Base-by-base conservation (phyloP, 768 basidiomycete genomes). In the Hygrophoropsis aurantiaca region DNA sequence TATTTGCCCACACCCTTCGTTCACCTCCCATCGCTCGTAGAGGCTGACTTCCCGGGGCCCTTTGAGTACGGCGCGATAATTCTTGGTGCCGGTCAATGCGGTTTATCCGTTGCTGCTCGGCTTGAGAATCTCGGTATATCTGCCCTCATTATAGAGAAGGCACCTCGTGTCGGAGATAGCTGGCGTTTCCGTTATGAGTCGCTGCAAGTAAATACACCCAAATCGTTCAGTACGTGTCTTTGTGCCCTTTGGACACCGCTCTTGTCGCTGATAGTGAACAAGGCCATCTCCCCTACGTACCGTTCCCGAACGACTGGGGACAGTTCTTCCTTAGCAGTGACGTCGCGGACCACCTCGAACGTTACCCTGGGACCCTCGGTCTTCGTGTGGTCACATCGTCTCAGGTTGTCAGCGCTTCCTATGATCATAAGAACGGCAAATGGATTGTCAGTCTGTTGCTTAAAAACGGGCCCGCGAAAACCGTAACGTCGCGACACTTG, bases 131-230 rank as follows among this genome's bases (percentile, higher is more conserved):
- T 84, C 7, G 78, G 69, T 32, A 61, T 83, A 10, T 56, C 67
- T 11, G 64, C 69, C 8, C 66, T 87, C 7, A 65, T 90, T 11
- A 68, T 90, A 39, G 89, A 92, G 59, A 80, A 75, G 61, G 75
- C 82, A 42, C 49, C 58, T 10, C 65, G 77, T 16, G 73, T 86
- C 20, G 85, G 86, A 0, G 77, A 86, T 57, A 78, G 77, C 41
- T 87, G 84, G 85, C 68, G 84, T 47, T 69, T 74, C 30, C 70
- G 87, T 30, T 88, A 89, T 58, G 77, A 84, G 45, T 75, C 82
- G 9, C 64, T 87, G 32, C 40, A 52, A 20, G 43, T 39, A 2
- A 52, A 52, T 40, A 52, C 51, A 11, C 51, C 51, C 5, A 44
- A 20, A 16, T 35, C 38, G 7, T 52, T 34, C 8, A 52, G 51